phyloP scores from a whole-genome alignment of 345 rosid genomes.

The Angophora floribunda region DNA sequence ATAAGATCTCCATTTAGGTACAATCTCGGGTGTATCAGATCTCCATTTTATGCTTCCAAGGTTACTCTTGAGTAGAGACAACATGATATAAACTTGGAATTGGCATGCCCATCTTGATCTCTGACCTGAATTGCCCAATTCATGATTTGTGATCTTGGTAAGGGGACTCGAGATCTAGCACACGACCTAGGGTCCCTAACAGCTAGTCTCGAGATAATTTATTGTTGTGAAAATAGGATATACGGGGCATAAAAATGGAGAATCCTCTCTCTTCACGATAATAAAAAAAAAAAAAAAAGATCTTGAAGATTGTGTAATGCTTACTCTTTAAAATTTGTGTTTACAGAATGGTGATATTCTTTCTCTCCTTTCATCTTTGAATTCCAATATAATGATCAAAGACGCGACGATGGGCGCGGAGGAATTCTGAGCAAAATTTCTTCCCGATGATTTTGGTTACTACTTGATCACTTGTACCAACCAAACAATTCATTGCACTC shows the following conservation, averaged over 20 bases:
- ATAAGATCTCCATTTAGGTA: not conserved
- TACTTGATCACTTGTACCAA: not conserved
- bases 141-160: not conserved
- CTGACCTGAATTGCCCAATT: not conserved
- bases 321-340: not conserved
- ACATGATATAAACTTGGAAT: not conserved
- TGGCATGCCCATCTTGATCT: not conserved
- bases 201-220: not conserved
- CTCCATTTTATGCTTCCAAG: not conserved
- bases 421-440: not conserved
- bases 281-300: not conserved
- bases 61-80: not conserved
- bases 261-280: not conserved
- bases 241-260: not conserved
- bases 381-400: conserved; percentile 4
- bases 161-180: not conserved
- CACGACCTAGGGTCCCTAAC: not conserved
- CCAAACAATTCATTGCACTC: not conserved
- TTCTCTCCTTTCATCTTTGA: conserved; percentile 2
- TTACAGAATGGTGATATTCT: not conserved
- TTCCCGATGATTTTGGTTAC: not conserved
- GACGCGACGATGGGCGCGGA: not conserved
- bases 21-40: not conserved
- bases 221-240: not conserved
- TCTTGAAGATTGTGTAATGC: not conserved